A percentile compares a stretch with the other conserved stretches of the same genome.
Evolutionary conservation across 2,329 filamentous ascomycete genomes (phyloP).

Genomic region (Plenodomus lindquistii): DNA sequence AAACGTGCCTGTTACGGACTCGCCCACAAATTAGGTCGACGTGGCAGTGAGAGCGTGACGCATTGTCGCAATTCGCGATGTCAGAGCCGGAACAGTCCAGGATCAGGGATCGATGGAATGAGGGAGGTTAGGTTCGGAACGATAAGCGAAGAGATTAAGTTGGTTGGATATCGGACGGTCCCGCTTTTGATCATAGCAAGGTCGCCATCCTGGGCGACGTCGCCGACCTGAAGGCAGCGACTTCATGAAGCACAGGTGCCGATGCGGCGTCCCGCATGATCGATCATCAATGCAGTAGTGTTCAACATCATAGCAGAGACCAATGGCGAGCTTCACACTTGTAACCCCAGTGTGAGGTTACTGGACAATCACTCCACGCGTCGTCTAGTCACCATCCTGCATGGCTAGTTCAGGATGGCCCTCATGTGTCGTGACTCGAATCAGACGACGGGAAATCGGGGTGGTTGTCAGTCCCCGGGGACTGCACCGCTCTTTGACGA

Average conservation of each 20-base stretch:
- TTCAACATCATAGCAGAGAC: neutral
- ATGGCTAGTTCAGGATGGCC: no score
- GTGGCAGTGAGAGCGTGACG: neutral
- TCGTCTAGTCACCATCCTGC: no score
- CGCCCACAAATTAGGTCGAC: neutral
- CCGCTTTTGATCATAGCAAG: neutral
- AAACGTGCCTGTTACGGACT: neutral
- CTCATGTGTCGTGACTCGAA: neutral
- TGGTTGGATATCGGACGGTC: neutral
- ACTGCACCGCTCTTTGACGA: neutral
- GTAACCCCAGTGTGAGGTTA: no score
- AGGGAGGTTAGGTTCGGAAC: constrained; percentile 1
- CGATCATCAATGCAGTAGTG: constrained; percentile 14
- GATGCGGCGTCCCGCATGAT: constrained; percentile 6
- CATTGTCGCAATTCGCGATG: neutral
- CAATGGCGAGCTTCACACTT: constrained; percentile 1
- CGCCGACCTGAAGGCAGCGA: constrained; percentile 8
- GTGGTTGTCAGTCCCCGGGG: neutral
- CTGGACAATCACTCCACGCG: no score
- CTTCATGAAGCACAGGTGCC: neutral
- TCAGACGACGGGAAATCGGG: neutral
- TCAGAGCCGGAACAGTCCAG: neutral
- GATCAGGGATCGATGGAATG: neutral
- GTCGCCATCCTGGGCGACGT: constrained; percentile 4
- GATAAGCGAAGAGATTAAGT: constrained; percentile 5